These are phyloP conservation scores for Malus orientalis DNA, from an alignment of 306 rosid genomes.

Conservation along the genomic window DNA sequence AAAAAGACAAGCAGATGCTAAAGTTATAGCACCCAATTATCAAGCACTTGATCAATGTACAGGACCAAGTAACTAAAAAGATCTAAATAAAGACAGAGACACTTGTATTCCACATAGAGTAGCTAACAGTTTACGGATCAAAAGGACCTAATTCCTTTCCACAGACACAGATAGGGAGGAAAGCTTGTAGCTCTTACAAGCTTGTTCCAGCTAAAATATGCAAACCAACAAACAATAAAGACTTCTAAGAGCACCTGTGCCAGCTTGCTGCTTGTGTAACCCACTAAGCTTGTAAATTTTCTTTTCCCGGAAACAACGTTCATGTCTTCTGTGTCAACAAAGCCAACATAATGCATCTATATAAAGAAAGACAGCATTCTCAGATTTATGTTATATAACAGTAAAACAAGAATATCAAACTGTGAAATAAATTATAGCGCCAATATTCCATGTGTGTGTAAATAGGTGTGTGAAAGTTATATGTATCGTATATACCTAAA, in stretches of 20 bases:
- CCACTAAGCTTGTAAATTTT: conserved; percentile 68
- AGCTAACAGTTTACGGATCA: neutral
- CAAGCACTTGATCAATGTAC: neutral
- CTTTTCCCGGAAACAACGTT: conserved; percentile 63
- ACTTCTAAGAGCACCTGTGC: conserved; percentile 59
- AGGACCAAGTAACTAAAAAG: neutral
- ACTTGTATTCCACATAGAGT: neutral
- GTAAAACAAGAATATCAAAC: neutral
- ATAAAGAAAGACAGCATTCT: conserved; percentile 4
- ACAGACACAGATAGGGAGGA: neutral
- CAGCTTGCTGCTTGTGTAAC: conserved; percentile 83
- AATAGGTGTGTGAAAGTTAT: neutral
- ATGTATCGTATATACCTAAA: neutral
- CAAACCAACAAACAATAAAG: conserved; percentile 4
- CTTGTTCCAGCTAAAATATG: neutral
- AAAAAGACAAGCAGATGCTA: neutral
- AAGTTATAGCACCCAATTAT: neutral
- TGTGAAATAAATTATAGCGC: neutral
- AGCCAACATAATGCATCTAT: conserved; percentile 93
- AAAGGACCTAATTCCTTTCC: neutral
- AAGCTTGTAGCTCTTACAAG: neutral
- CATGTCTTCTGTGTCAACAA: conserved; percentile 88
- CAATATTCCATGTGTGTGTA: neutral
- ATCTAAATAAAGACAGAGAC: neutral
- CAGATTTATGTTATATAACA: conserved; percentile 7